phyloP scores from a whole-genome alignment of 2,329 filamentous ascomycete species.

The Cucurbitaria berberidis region DNA sequence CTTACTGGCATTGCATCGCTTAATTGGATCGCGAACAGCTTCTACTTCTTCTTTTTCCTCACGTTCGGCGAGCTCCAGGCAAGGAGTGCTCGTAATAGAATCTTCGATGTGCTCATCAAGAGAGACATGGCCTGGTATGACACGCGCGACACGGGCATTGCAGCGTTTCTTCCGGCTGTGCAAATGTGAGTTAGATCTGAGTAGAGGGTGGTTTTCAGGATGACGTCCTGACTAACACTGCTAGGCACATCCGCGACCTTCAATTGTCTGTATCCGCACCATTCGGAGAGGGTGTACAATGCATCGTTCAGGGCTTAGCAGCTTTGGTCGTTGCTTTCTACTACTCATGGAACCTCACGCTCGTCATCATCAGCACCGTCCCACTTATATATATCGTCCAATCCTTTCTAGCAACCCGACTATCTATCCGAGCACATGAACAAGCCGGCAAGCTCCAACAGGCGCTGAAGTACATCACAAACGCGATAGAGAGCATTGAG shows the following conservation, averaged over 20 bases:
- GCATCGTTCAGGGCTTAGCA: slow-evolving; percentile 67
- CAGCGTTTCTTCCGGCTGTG: slow-evolving; percentile 72
- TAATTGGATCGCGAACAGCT: slow-evolving; percentile 70
- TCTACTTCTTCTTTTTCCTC: slow-evolving; percentile 74
- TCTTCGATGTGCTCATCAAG: slow-evolving; percentile 73
- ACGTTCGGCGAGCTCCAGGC: slow-evolving; percentile 83
- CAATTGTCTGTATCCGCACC: slow-evolving; percentile 81
- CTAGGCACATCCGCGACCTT: slow-evolving; percentile 81
- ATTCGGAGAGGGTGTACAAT: slow-evolving; percentile 71
- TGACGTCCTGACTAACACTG: not conserved
- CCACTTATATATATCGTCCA: slow-evolving; percentile 71
- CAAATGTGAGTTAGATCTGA: slow-evolving; percentile 67
- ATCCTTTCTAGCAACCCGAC: slow-evolving; percentile 62
- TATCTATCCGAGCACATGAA: slow-evolving; percentile 69
- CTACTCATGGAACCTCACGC: slow-evolving; percentile 82
- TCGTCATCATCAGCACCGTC: slow-evolving; percentile 76
- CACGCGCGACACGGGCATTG: slow-evolving; percentile 70
- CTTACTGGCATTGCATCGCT: slow-evolving; percentile 68
- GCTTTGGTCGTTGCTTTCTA: slow-evolving; percentile 76
- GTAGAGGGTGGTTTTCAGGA: not conserved
- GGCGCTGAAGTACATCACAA: slow-evolving; percentile 74
- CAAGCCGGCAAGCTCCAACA: slow-evolving; percentile 72
- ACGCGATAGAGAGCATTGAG: slow-evolving; percentile 76
- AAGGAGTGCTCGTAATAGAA: slow-evolving; percentile 63
- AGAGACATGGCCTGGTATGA: slow-evolving; percentile 88